Conservation (phyloP, 129 eudicot species). For the Flaveria robusta region DNA sequence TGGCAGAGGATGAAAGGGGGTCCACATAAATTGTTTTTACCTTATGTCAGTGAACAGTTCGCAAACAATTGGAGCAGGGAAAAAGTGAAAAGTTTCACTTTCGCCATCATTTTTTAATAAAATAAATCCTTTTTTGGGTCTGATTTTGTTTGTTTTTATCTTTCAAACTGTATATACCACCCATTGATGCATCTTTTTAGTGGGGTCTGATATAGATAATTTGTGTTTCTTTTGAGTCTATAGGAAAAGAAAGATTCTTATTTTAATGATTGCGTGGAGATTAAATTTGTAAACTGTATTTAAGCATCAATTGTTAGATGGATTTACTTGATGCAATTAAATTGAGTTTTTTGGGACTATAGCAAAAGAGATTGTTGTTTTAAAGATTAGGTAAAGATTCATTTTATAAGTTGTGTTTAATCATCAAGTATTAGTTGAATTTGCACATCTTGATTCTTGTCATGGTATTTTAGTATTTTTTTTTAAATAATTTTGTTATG, state of each 20-base stretch:
- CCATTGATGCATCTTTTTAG: conserved; percentile 38
- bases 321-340: neutral
- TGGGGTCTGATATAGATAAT: conserved; percentile 38
- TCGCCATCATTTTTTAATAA: conserved; percentile 37
- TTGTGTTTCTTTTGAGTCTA: conserved; percentile 21
- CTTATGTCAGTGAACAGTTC: conserved; percentile 37
- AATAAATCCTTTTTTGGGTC: conserved; percentile 37
- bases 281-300: neutral
- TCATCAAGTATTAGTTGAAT: neutral
- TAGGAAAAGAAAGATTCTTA: conserved; percentile 7
- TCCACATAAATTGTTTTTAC: conserved; percentile 24
- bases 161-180: conserved; percentile 29
- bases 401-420: neutral
- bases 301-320: neutral
- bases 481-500: conserved; percentile 6
- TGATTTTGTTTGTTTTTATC: conserved; percentile 38
- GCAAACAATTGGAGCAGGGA: conserved; percentile 25
- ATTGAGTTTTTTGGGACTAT: conserved; percentile 7
- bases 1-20: conserved; percentile 21
- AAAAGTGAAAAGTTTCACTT: conserved; percentile 35
- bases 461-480: neutral
- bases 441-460: neutral
- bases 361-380: conserved; percentile 13
- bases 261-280: conserved; percentile 14
- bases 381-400: conserved; percentile 14